Evolutionary conservation across 352 stramenopile species (phyloP).

Genomic region (Globisporangium barbulae): DNA sequence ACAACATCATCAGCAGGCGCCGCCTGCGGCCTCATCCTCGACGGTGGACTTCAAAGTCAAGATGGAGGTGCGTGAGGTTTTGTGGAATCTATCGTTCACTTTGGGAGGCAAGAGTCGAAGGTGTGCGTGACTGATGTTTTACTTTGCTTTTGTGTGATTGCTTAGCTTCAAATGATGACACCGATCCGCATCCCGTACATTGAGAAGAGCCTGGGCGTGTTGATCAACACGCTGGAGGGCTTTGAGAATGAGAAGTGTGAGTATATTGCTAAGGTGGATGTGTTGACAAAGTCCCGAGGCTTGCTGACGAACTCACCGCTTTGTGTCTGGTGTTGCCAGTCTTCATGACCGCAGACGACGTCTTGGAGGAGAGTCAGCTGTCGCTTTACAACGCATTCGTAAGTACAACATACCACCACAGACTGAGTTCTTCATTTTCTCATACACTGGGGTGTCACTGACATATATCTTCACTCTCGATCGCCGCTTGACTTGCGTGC

Average conservation of each 20-base stretch:
- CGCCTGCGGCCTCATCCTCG: slow-evolving; percentile 17
- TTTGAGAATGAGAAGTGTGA: slow-evolving; percentile 81
- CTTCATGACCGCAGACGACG: slow-evolving; percentile 83
- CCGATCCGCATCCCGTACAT: slow-evolving; percentile 87
- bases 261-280: slow-evolving; percentile 1
- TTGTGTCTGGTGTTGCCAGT: slow-evolving; percentile 21
- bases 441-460: background rate
- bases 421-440: background rate
- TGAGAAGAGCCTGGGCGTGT: slow-evolving; percentile 67
- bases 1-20: slow-evolving; percentile 13
- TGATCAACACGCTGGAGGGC: slow-evolving; percentile 72
- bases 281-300: background rate
- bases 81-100: background rate
- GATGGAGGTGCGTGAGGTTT: slow-evolving; percentile 56
- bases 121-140: too few relatives aligned
- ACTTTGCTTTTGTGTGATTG: background rate
- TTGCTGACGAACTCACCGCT: background rate
- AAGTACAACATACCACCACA: slow-evolving; percentile 14
- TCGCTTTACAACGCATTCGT: slow-evolving; percentile 82
- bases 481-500: background rate
- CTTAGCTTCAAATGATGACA: slow-evolving; percentile 85
- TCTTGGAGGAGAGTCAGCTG: slow-evolving; percentile 80
- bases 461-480: background rate
- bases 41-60: slow-evolving; percentile 71
- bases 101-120: background rate